Percentiles rank a stretch among this genome's conserved stretches.
phyloP scores from a whole-genome alignment of 163 green algal genomes.

The Trebouxia gelatinosa region DNA sequence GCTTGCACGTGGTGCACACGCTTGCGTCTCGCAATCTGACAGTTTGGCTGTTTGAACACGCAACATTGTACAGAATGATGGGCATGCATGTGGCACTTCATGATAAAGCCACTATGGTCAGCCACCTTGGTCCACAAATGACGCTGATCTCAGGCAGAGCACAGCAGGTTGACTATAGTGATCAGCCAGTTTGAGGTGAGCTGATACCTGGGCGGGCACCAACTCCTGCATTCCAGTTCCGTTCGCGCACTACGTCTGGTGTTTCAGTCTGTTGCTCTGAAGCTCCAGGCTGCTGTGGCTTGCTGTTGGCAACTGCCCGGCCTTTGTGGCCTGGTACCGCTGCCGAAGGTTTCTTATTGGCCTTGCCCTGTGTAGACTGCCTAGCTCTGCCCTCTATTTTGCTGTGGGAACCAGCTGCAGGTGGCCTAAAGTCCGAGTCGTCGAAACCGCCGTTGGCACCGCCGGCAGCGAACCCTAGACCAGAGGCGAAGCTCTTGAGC shows the following conservation, averaged over 20 bases:
- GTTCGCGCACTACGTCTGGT: constrained; percentile 30
- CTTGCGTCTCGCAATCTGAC: background rate
- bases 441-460: constrained; percentile 53
- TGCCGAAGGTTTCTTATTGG: background rate
- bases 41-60: background rate
- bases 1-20: background rate
- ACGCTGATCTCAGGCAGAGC: background rate
- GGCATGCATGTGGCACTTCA: too few relatives aligned
- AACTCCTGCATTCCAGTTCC: constrained; percentile 62
- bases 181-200: background rate
- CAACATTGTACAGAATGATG: too few relatives aligned
- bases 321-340: too few relatives aligned
- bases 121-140: constrained; percentile 34
- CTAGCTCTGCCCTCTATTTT: background rate
- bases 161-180: background rate
- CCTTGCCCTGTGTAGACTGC: background rate
- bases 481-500: constrained; percentile 55
- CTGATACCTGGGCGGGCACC: constrained; percentile 53
- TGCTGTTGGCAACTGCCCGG: background rate
- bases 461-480: constrained; percentile 56
- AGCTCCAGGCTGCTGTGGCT: background rate
- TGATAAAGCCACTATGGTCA: background rate
- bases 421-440: constrained; percentile 72
- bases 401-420: constrained; percentile 49
- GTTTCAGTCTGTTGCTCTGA: background rate